These are phyloP conservation scores for Saprolegnia parasitica DNA, from an alignment of 352 stramenopile species.

Conservation along the genomic window DNA sequence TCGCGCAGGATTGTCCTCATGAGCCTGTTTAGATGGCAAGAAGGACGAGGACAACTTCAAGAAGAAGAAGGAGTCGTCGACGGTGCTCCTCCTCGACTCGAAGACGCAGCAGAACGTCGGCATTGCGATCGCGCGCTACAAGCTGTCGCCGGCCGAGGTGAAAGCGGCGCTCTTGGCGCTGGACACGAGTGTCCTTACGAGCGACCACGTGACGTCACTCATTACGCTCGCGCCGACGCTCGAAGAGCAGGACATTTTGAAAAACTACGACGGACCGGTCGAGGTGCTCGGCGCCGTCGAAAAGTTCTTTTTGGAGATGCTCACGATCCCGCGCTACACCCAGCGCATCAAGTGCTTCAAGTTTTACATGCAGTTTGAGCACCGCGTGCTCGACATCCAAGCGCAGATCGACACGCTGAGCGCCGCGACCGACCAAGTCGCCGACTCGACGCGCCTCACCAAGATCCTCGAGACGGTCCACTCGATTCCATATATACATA, in stretches of 20 bases:
- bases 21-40: constrained; percentile 50
- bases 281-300: constrained; percentile 83
- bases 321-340: constrained; percentile 82
- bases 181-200: constrained; percentile 62
- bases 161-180: constrained; percentile 81
- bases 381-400: constrained; percentile 74
- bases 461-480: constrained; percentile 49
- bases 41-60: constrained; percentile 44
- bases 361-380: constrained; percentile 84
- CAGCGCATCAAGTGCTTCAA: constrained; percentile 85
- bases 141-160: constrained; percentile 87
- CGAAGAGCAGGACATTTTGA: constrained; percentile 87
- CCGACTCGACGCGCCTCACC: constrained; percentile 74
- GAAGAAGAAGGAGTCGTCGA: constrained; percentile 38
- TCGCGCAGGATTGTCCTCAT: no score
- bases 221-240: constrained; percentile 84
- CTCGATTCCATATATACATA: background rate
- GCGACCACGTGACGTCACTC: constrained; percentile 81
- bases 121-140: constrained; percentile 95
- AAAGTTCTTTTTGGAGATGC: constrained; percentile 83
- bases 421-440: constrained; percentile 75
- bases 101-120: constrained; percentile 97
- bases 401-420: constrained; percentile 75
- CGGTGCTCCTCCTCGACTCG: constrained; percentile 89
- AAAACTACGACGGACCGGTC: constrained; percentile 87